These are phyloP conservation scores for Pyrenophora graminea DNA, from an alignment of 2,329 filamentous ascomycete genomes.

Conservation along the genomic window DNA sequence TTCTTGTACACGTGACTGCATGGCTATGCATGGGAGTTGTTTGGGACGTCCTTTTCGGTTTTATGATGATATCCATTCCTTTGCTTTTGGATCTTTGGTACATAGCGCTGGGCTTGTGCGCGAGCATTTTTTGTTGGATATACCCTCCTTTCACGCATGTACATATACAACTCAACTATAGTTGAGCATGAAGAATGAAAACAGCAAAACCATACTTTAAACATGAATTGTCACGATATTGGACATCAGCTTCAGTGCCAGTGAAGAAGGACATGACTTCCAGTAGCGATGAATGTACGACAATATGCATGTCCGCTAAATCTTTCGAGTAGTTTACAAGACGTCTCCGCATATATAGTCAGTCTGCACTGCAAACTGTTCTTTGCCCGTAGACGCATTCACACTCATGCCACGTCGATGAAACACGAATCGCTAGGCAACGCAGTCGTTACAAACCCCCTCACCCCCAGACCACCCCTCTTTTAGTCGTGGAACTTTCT, in stretches of 20 bases:
- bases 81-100: background rate
- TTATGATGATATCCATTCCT: constrained; percentile 10
- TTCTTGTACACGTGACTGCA: constrained; percentile 16
- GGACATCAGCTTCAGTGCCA: too few species aligned
- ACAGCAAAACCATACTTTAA: background rate
- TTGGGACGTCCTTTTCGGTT: background rate
- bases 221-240: too few species aligned
- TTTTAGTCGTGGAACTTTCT: constrained; percentile 89
- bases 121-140: background rate
- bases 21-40: constrained; percentile 3
- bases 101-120: constrained; percentile 1
- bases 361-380: constrained; percentile 2
- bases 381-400: background rate
- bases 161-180: background rate
- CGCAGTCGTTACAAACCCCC: background rate
- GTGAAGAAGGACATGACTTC: constrained; percentile 22
- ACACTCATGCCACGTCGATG: too few species aligned
- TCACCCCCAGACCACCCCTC: background rate
- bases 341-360: constrained; percentile 3
- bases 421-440: background rate
- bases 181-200: background rate
- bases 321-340: constrained; percentile 20
- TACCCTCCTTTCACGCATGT: constrained; percentile 3
- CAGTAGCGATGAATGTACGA: background rate
- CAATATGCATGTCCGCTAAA: constrained; percentile 19